These are phyloP conservation scores for Dunaliella sp. DNA, from an alignment of 139 green algal species.

Conservation along the genomic window DNA sequence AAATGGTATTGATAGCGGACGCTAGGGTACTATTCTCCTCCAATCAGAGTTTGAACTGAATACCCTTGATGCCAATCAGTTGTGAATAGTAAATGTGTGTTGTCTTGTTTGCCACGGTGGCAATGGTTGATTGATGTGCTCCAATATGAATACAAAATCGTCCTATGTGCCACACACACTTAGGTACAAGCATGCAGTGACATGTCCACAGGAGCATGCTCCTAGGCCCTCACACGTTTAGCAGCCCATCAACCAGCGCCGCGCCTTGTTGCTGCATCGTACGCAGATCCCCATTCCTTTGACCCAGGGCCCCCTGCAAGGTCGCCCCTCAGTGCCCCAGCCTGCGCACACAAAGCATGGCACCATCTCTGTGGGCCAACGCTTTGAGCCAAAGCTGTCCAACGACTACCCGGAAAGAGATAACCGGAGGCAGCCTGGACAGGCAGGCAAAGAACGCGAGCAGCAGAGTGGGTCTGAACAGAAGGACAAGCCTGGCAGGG, in stretches of 20 bases:
- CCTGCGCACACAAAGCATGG: background rate
- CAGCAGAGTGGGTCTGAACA: background rate
- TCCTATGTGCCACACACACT: background rate
- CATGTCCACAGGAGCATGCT: background rate
- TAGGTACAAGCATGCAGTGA: too few relatives aligned
- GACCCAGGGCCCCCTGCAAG: background rate
- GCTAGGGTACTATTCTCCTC: background rate
- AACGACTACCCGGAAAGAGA: background rate
- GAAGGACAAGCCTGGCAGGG: too few relatives aligned
- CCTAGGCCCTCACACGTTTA: background rate
- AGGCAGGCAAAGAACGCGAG: background rate
- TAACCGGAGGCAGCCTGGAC: background rate
- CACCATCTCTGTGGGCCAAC: background rate
- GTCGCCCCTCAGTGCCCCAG: background rate
- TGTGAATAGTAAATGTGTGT: too few relatives aligned
- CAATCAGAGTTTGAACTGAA: too few relatives aligned
- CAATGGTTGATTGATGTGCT: too few relatives aligned
- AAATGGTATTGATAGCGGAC: too few relatives aligned
- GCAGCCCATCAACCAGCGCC: too few relatives aligned
- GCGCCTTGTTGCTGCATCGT: background rate
- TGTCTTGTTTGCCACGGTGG: too few relatives aligned
- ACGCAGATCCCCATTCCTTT: background rate
- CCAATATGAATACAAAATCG: background rate
- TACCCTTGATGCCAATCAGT: too few relatives aligned
- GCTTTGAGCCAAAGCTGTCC: background rate